A percentile compares a stretch with the other conserved stretches of the same genome.
Evolutionary conservation across 192 early-diverging fungal species (phyloP).

Genomic region (Allomyces macrogynus): DNA sequence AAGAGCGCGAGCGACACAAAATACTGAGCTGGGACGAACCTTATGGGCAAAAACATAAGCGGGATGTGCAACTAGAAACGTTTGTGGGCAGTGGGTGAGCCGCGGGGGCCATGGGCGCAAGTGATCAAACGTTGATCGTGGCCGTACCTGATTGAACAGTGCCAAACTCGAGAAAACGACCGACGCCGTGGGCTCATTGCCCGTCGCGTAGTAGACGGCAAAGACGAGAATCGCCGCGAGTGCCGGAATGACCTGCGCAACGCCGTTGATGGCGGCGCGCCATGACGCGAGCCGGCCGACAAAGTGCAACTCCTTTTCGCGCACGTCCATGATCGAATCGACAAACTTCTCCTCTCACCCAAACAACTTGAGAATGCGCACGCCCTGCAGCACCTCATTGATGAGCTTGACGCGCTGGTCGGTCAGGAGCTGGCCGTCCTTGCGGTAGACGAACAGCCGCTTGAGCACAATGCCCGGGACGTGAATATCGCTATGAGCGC

Average conservation of each 20-base stretch:
- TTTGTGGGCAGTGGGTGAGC: too few species aligned
- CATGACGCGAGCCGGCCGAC: constrained; percentile 25
- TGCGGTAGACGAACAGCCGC: constrained; percentile 28
- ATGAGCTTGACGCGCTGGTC: constrained; percentile 67
- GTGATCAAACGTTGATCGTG: too few species aligned
- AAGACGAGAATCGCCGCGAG: constrained; percentile 37
- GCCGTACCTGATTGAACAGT: constrained; percentile 17
- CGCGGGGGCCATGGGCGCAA: too few species aligned
- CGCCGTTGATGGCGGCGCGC: constrained; percentile 31
- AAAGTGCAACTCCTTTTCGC: constrained; percentile 36
- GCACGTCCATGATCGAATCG: constrained; percentile 36
- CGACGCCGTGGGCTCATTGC: constrained; percentile 35
- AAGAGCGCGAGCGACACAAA: too few species aligned
- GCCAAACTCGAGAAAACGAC: constrained; percentile 50
- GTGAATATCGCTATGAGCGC: constrained; percentile 39
- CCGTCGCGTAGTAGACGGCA: constrained; percentile 32
- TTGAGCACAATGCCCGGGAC: constrained; percentile 27
- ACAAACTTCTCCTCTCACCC: constrained; percentile 64
- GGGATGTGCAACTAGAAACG: background rate
- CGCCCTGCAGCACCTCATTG: constrained; percentile 75
- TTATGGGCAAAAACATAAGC: background rate
- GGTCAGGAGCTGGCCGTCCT: constrained; percentile 25
- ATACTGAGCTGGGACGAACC: too few species aligned
- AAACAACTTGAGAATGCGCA: constrained; percentile 85
- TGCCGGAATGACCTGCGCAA: constrained; percentile 37